phyloP scores from a whole-genome alignment of 805 yeast species.

The Tetrapisispora iriomotensis region DNA sequence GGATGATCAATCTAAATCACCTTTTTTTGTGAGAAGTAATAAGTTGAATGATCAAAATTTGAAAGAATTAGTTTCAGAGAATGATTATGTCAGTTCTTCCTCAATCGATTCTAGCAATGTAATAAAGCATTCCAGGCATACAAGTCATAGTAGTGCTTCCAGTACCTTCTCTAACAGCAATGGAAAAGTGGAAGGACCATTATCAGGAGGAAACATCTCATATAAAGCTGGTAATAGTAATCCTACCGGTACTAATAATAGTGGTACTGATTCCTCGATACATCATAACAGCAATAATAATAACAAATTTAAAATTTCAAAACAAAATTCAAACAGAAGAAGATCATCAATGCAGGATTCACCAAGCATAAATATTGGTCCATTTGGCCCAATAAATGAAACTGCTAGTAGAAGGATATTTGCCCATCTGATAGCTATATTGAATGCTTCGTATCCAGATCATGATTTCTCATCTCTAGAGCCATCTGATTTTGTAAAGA shows the following conservation, averaged over 20 bases:
- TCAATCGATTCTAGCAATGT: conserved; percentile 17
- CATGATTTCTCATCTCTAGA: conserved; percentile 85
- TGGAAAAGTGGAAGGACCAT: too few species aligned
- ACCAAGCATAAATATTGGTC: conserved; percentile 36
- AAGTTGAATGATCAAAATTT: conserved; percentile 30
- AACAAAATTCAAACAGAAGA: conserved; percentile 11
- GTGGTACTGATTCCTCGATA: too few species aligned
- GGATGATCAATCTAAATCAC: conserved; percentile 1
- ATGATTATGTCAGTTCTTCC: conserved; percentile 24
- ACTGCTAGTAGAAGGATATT: conserved; percentile 82
- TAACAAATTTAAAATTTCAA: conserved; percentile 3
- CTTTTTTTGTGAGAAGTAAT: conserved; percentile 11
- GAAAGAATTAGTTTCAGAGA: conserved; percentile 26
- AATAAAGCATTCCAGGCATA: background rate
- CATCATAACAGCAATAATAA: background rate
- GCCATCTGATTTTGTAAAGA: conserved; percentile 65
- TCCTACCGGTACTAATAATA: too few species aligned
- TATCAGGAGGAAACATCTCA: too few species aligned
- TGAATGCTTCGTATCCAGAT: conserved; percentile 90
- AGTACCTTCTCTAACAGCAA: conserved; percentile 14
- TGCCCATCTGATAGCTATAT: conserved; percentile 80
- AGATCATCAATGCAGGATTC: conserved; percentile 24
- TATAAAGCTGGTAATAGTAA: too few species aligned
- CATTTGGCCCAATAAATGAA: conserved; percentile 87
- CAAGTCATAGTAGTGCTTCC: conserved; percentile 13